Percentiles rank a stretch among this genome's conserved stretches.
phyloP scores from a whole-genome alignment of 192 early-diverging fungal species.

The Backusella tuberculispora region DNA sequence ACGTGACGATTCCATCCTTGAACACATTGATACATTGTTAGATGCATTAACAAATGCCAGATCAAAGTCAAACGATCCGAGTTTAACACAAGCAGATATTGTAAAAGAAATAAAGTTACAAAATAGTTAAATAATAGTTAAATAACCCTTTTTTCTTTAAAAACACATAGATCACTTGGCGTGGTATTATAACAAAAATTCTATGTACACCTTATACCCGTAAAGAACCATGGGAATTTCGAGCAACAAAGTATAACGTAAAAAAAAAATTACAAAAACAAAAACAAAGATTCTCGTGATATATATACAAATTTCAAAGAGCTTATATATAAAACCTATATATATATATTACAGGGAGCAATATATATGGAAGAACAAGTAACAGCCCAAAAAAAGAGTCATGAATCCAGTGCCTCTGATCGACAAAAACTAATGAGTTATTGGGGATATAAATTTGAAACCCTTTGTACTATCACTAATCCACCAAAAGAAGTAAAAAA shows the following conservation, averaged over 20 bases:
- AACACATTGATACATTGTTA: conserved; percentile 85
- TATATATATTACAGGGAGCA: neutral
- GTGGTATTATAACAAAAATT: conserved; percentile 91
- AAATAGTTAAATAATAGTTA: neutral
- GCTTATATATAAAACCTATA: neutral
- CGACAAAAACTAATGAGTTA: conserved; percentile 75
- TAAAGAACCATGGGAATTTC: conserved; percentile 83
- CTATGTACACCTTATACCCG: conserved; percentile 76
- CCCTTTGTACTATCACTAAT: conserved; percentile 64
- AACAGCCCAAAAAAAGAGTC: conserved; percentile 43
- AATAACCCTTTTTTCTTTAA: neutral
- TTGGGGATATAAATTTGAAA: conserved; percentile 93
- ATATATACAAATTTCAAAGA: no score
- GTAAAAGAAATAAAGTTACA: no score
- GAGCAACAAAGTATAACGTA: conserved; percentile 72
- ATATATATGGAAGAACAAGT: conserved; percentile 84
- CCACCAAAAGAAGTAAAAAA: conserved; percentile 50
- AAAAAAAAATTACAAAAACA: neutral
- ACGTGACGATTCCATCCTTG: conserved; percentile 61
- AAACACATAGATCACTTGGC: conserved; percentile 62
- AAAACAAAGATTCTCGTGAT: no score
- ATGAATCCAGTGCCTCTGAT: conserved; percentile 47
- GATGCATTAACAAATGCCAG: conserved; percentile 53
- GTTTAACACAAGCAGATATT: conserved; percentile 34
- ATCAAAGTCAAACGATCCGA: conserved; percentile 14